These are phyloP conservation scores for Chlamydomonas reinhardtii DNA, from an alignment of 163 green algal genomes.

Conservation along the genomic window DNA sequence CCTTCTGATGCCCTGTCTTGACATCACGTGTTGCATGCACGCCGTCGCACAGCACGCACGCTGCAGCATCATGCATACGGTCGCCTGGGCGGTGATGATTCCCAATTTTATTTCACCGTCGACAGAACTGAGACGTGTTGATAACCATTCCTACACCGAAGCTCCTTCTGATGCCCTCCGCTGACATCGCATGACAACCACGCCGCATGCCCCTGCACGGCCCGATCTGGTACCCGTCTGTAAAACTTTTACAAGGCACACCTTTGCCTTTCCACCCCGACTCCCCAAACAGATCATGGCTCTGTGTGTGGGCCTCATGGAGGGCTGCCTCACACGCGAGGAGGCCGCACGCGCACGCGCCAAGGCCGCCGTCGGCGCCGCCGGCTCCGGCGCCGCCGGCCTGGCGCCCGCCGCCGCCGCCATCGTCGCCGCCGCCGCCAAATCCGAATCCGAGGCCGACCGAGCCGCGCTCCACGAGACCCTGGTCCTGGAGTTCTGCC, in stretches of 20 bases:
- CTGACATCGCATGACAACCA: too few relatives aligned
- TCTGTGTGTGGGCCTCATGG: conserved; percentile 20
- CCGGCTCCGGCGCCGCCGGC: conserved; percentile 29
- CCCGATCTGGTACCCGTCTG: too few relatives aligned
- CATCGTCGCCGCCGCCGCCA: conserved; percentile 10
- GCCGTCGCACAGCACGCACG: background rate
- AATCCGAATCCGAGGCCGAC: conserved; percentile 18
- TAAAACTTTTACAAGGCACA: too few relatives aligned
- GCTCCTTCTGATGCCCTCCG: conserved; percentile 12
- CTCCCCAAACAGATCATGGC: conserved; percentile 6
- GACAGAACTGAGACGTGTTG: conserved; percentile 27
- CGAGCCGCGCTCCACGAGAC: conserved; percentile 61
- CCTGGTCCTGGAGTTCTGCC: conserved; percentile 82
- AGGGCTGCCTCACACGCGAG: conserved; percentile 63
- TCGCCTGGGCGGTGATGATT: background rate
- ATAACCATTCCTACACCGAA: conserved; percentile 33
- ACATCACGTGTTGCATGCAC: background rate
- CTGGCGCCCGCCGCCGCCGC: background rate
- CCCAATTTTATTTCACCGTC: conserved; percentile 26
- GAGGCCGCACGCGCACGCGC: conserved; percentile 66
- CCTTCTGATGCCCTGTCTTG: background rate
- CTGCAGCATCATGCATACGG: background rate
- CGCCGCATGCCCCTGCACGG: background rate
- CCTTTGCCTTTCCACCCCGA: background rate
- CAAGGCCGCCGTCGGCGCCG: conserved; percentile 65